Base-by-base conservation (phyloP, 2,329 filamentous ascomycete genomes). In the Plectosphaerella sp. region DNA sequence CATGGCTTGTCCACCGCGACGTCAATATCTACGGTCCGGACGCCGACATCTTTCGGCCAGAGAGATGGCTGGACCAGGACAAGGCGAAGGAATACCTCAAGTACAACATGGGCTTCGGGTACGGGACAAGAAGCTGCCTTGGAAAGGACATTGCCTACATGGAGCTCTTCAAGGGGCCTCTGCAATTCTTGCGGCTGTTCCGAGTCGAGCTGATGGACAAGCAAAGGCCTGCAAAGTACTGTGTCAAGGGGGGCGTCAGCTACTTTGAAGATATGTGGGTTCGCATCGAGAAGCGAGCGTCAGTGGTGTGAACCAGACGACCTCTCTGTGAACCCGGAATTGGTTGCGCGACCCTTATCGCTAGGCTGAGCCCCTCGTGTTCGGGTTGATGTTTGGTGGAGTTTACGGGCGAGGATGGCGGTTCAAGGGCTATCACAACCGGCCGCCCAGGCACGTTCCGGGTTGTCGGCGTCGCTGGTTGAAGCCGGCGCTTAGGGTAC, bases 121-220 rank as follows among this genome's bases (percentile, higher is more conserved):
- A 77, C 61, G 78, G 78, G 0, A 60, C 73, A 1, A 63, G 74
- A 11, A 65, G 72, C 12, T 80, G 76, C 52, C 57, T 80, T 43
- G 77, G 78, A 0, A 72, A 69, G 53, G 70, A 77, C 43, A 75
- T 81, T 53, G 77, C 76, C 1, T 68, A 74, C 59, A 77, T 80
- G 74, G 77, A 80, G 63, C 57, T 80, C 49, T 78, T 70, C 60
- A 79, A 81, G 65, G 68, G 59, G 3, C 65, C 71, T 3, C 50
- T 71, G 48, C 64, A 72, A 58, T 74, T 77, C 56, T 69, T 76
- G 47, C 62, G 70, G 6, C 67, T 59, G 0, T 75, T 72, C 52
- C 64, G 60, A 36, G 64, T 66, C 2, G 57, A 61, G 35, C 58
- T 69, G 5, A 45, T 60, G 16, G 59, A 69, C 49, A 57, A 60